Base-by-base conservation (phyloP, 495 filamentous ascomycete genomes). In the Recurvomyces mirabilis region DNA sequence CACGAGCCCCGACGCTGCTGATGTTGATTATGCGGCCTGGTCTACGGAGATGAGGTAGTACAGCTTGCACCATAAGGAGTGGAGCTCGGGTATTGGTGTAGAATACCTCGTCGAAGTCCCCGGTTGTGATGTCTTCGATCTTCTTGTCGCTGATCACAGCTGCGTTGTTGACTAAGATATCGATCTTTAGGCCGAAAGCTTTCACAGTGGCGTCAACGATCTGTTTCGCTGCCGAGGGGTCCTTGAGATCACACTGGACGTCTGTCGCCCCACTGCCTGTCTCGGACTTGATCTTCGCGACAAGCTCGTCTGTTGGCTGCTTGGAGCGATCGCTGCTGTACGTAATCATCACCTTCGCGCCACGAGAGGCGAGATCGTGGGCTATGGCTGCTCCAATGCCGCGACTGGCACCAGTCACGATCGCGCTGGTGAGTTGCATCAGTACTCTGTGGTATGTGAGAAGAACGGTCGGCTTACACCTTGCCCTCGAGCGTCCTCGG, bases 21-120 rank as follows among this genome's bases (percentile, higher is more conserved):
- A 78, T 62, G 56, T 74, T 77, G 53, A 79, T 70, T 46, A 78
- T 71, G 3, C 75, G 66, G 18, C 67, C 68, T 6, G 62, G 61
- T 4, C 41, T 19, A 19, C 59, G 64, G 15, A 77, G 52, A 41
- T 72, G 60, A 1, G 71, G 69, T n/a, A 73, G 49, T 9, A 65
- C 63, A 11, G 65, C 63, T 51, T 71, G 61, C 7, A 57, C 50
- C 51, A 72, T 59, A 35, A 72, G 52, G 7, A 65, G 40, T 2
- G 58, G 47, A 1, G 52, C 65, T 23, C 61, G 64, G 0, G 72
- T 62, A 43, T 72, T 72, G 24, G 66, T 36, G 45, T 66, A 54
- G 48, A 62, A 69, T 24, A 65, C 48, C 11, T 49, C 47, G 9
- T 55, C 56, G 46, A 57, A 69, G 29, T 64, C 59, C 15, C 65